A percentile compares a stretch with the other conserved stretches of the same genome.
Evolutionary conservation across 768 basidiomycete species (phyloP).

Genomic region (Leccinum rimulosum): DNA sequence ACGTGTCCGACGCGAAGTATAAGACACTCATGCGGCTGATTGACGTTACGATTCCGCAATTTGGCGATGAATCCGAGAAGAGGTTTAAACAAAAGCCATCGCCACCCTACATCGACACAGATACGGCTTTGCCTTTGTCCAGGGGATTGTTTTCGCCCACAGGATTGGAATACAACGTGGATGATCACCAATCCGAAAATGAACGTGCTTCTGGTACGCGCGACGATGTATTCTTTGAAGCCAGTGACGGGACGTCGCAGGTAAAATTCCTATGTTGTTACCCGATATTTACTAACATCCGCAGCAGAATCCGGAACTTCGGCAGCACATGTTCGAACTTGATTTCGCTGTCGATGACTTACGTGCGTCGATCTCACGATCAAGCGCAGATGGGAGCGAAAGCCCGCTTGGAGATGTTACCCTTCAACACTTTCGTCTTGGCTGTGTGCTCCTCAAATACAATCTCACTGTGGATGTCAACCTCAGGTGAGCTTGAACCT

Average conservation of each 20-base stretch:
- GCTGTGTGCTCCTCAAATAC: constrained; percentile 73
- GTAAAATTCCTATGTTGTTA: constrained; percentile 33
- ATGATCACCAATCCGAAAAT: constrained; percentile 51
- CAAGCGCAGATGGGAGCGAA: constrained; percentile 59
- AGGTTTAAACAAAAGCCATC: constrained; percentile 18
- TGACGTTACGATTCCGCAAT: constrained; percentile 85
- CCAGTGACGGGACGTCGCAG: constrained; percentile 56
- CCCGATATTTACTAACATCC: constrained; percentile 1
- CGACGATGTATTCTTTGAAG: constrained; percentile 71
- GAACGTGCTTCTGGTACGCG: constrained; percentile 39
- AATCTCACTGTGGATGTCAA: constrained; percentile 86
- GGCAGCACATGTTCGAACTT: constrained; percentile 74
- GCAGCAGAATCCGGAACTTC: constrained; percentile 35
- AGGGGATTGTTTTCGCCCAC: constrained; percentile 51
- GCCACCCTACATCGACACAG: constrained; percentile 20
- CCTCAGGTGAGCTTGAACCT: constrained; percentile 52
- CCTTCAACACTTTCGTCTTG: constrained; percentile 74
- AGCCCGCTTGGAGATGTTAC: constrained; percentile 73
- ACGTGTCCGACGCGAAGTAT: constrained; percentile 89
- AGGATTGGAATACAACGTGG: constrained; percentile 67
- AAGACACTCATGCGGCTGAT: constrained; percentile 89
- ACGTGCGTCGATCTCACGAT: constrained; percentile 75
- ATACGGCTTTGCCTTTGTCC: constrained; percentile 49
- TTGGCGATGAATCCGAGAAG: constrained; percentile 48
- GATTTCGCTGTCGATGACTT: constrained; percentile 85